phyloP scores from a whole-genome alignment of 306 rosid genomes.

The Chamaecrista fasciculata region DNA sequence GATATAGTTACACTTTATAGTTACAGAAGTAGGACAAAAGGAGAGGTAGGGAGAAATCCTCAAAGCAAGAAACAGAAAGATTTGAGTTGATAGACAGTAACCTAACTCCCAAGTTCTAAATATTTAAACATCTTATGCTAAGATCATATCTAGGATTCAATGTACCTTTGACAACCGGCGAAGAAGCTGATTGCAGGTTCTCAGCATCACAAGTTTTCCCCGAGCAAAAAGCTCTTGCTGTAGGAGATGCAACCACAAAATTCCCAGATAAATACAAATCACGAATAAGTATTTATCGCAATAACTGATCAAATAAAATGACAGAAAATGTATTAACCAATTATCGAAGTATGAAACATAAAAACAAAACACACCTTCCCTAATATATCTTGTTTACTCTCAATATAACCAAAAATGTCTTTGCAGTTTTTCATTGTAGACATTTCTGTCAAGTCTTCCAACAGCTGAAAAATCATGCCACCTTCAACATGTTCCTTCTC shows the following conservation, averaged over 20 bases:
- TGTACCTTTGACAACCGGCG: constrained; percentile 95
- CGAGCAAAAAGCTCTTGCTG: constrained; percentile 98
- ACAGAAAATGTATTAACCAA: constrained; percentile 10
- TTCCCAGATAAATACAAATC: constrained; percentile 17
- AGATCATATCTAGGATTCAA: constrained; percentile 4
- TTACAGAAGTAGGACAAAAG: not conserved
- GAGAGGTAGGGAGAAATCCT: not conserved
- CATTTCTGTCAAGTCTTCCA: constrained; percentile 99
- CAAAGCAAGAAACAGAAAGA: not conserved
- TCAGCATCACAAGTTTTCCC: constrained; percentile 96
- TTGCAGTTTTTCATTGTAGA: constrained; percentile 98
- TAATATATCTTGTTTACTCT: constrained; percentile 87
- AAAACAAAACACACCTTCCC: constrained; percentile 63
- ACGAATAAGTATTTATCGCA: not conserved
- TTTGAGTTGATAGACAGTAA: not conserved
- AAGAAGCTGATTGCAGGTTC: constrained; percentile 98
- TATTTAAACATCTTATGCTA: not conserved
- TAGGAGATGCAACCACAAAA: constrained; percentile 33
- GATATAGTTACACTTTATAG: too few relatives aligned
- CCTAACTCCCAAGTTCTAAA: not conserved
- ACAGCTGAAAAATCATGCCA: constrained; percentile 94
- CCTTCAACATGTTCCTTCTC: constrained; percentile 96
- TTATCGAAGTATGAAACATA: not conserved
- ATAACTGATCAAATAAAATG: constrained; percentile 13
- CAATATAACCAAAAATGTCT: constrained; percentile 94